Percentiles rank a stretch among this genome's conserved stretches.
Evolutionary conservation across 1,284 basidiomycete genomes (phyloP).

Genomic region (Rhodotorula sp.): DNA sequence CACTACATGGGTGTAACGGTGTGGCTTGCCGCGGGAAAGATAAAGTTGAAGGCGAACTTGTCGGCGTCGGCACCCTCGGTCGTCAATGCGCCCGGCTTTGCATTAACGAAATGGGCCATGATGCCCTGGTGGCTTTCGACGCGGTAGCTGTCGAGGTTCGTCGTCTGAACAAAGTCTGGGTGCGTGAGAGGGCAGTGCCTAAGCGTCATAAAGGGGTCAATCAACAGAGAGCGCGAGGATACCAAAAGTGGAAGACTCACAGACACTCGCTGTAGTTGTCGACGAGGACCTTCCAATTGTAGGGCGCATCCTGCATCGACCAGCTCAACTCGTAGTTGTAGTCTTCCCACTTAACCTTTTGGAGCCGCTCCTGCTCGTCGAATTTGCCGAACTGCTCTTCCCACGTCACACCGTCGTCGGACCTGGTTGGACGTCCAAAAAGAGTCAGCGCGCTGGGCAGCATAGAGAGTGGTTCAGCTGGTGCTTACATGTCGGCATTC

Average conservation of each 20-base stretch:
- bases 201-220: not conserved
- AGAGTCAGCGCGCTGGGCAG: not conserved
- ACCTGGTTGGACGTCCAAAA: not conserved
- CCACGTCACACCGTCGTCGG: conserved; percentile 6
- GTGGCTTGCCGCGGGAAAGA: conserved; percentile 1
- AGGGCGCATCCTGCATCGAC: conserved; percentile 1
- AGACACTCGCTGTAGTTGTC: conserved; percentile 9
- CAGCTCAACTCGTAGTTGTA: conserved; percentile 1
- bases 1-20: conserved; percentile 7
- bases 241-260: too few relatives aligned
- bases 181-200: conserved; percentile 11
- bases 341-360: conserved; percentile 2
- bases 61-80: conserved; percentile 1
- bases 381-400: conserved; percentile 10
- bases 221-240: too few relatives aligned
- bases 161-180: conserved; percentile 13
- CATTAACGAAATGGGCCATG: conserved; percentile 15
- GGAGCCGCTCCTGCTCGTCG: conserved; percentile 11
- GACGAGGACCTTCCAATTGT: conserved; percentile 11
- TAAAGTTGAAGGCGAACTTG: conserved; percentile 17
- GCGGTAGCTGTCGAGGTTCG: conserved; percentile 4
- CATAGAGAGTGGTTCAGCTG: too few relatives aligned
- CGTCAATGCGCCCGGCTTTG: conserved; percentile 10
- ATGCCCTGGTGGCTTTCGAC: not conserved
- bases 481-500: conserved; percentile 7